A percentile compares a stretch with the other conserved stretches of the same genome.
Evolutionary conservation across 306 rosid genomes (phyloP).

Genomic region (Vachellia pachyceras): DNA sequence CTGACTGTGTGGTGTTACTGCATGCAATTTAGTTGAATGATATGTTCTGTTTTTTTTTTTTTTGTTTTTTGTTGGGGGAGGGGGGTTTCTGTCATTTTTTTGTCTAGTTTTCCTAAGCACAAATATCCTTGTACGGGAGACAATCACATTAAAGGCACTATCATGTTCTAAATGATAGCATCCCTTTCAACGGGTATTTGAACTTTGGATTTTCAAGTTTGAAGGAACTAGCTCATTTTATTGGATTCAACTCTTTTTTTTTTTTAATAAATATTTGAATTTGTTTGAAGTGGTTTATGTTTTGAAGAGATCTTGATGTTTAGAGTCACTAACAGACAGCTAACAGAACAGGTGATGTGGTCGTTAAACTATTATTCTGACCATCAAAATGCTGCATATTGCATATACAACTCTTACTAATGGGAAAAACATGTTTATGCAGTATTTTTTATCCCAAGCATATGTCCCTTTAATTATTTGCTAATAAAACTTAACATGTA

Average conservation of each 20-base stretch:
- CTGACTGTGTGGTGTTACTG: neutral
- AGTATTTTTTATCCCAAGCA: neutral
- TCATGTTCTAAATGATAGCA: no score
- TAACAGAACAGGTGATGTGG: neutral
- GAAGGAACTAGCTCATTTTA: no score
- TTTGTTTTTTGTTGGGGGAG: neutral
- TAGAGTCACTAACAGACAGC: neutral
- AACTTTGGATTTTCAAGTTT: neutral
- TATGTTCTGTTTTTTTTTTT: neutral
- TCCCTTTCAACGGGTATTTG: no score
- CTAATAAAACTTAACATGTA: neutral
- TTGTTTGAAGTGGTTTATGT: neutral
- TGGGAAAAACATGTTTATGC: neutral
- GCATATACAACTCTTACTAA: no score
- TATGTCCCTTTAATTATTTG: neutral
- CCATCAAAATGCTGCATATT: neutral
- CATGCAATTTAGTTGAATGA: neutral
- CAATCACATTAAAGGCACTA: no score
- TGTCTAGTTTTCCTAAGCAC: neutral
- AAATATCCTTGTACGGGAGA: no score
- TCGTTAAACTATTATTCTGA: neutral
- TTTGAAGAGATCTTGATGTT: neutral
- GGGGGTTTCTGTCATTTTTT: neutral
- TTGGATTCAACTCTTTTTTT: no score
- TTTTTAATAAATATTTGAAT: no score